Evolutionary conservation across 169 alveolate species (phyloP).

Genomic region (Neospora caninum): DNA sequence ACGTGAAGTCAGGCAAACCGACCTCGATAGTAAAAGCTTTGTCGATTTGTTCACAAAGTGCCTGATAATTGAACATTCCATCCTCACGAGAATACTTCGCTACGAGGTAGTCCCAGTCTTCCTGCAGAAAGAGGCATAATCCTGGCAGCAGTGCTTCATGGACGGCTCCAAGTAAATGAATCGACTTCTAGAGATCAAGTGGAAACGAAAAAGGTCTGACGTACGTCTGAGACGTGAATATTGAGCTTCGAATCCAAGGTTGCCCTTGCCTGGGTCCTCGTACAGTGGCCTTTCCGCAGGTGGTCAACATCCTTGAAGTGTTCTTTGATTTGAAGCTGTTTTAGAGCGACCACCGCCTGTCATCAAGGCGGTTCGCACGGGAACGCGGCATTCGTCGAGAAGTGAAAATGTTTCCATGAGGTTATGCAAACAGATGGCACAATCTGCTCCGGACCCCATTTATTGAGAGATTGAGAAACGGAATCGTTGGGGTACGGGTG

Average conservation of each 20-base stretch:
- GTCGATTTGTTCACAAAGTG: conserved; percentile 17
- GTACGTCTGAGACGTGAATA: not conserved
- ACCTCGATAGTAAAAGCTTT: conserved; percentile 1
- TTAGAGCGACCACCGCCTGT: conserved; percentile 10
- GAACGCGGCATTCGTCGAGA: too few species aligned
- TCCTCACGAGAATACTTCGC: conserved; percentile 41
- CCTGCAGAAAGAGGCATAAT: not conserved
- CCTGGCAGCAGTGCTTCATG: not conserved
- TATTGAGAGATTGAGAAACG: too few species aligned
- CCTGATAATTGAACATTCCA: conserved; percentile 23
- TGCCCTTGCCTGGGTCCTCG: conserved; percentile 43
- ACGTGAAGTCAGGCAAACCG: not conserved
- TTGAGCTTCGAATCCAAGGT: not conserved
- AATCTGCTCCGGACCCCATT: not conserved
- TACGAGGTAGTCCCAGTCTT: conserved; percentile 31
- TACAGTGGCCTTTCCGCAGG: conserved; percentile 38
- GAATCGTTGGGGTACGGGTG: too few species aligned
- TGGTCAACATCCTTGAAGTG: conserved; percentile 7
- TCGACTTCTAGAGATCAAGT: not conserved
- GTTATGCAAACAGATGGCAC: not conserved
- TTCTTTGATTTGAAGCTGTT: not conserved
- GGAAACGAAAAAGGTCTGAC: not conserved
- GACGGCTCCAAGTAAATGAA: not conserved
- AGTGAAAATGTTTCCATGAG: not conserved
- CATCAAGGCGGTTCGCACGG: not conserved